Evolutionary conservation across 106 monocot species (phyloP), one percentile per base, ranked within the genome.

Genomic region (Dendrobium officinale): DNA sequence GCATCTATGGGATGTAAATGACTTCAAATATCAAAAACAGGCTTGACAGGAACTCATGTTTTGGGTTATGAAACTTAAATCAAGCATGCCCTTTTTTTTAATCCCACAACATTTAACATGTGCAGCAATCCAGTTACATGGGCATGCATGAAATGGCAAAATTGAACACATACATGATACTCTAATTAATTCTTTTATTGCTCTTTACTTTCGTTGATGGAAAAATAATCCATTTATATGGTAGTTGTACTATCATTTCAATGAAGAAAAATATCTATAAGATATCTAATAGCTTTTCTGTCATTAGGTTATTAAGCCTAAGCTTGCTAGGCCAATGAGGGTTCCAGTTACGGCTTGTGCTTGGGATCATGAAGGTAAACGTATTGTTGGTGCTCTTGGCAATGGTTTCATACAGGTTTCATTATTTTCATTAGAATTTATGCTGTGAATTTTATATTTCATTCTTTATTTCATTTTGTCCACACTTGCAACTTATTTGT

Each of bases 351-450:
- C 93, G 42, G 72, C 95, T 37, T 99, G 99, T 87, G 89, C 91
- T 27, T 99, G 99, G 99, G 88, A 99, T 90, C 82, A 84, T 82
- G 95, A 93, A 86, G 99, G 99, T 72, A 95, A 93, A 80, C 84
- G 86, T 4, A 95, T 99, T 81, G 99, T 85, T 83, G 99, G 93
- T 78, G 99, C 95, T 73, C 55, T 92, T 81, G 99, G 93, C 64
- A 89, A 99, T 95, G 95, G 95, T 78, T 95, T 95, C 40, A 99
- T 99, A 83, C 99, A 99, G 92, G 99, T 99, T 78, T 41, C 4
- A 64, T 43, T n/a, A 49, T 42, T 54, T 67, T 67, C 67, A 44
- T 44, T 44, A 44, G 44, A 44, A 44, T 44, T 44, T 44, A 1
- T 44, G 8, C 8, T 44, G 44, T 44, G 44, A 44, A 44, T 6